A percentile compares a stretch with the other conserved stretches of the same genome.
Conservation (phyloP, 768 basidiomycete genomes). For the Thelephora ganbajun region DNA sequence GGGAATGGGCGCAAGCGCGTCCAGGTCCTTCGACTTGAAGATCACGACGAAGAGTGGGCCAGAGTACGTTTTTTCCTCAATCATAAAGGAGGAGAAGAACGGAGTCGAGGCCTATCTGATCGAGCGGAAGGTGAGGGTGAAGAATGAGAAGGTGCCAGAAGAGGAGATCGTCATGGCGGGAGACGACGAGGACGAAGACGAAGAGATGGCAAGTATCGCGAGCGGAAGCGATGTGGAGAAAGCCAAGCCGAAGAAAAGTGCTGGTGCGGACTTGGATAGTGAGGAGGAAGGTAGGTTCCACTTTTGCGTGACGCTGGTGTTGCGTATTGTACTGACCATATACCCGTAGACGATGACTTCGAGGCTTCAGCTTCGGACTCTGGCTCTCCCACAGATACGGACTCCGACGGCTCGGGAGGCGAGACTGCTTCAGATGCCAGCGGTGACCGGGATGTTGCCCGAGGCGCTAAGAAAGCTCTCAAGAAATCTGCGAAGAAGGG, state of each 20-base stretch:
- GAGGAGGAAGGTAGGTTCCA: conserved; percentile 40
- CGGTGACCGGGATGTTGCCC: conserved; percentile 53
- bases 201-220: conserved; percentile 72
- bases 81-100: conserved; percentile 93
- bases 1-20: conserved; percentile 66
- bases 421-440: conserved; percentile 77
- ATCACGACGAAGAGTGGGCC: conserved; percentile 76
- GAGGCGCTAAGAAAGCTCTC: conserved; percentile 24
- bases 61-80: conserved; percentile 81
- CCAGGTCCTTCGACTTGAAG: conserved; percentile 88
- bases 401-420: conserved; percentile 54
- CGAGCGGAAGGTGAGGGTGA: conserved; percentile 84
- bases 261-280: conserved; percentile 65
- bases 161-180: conserved; percentile 61
- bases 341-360: conserved; percentile 75
- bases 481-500: conserved; percentile 22
- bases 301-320: neutral
- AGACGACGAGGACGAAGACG: conserved; percentile 59
- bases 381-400: conserved; percentile 76
- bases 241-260: conserved; percentile 37
- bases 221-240: conserved; percentile 37
- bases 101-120: conserved; percentile 73
- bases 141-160: conserved; percentile 92
- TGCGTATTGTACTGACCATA: neutral
- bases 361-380: conserved; percentile 69